Percentiles rank a stretch among this genome's conserved stretches.
Evolutionary conservation across 2,329 filamentous ascomycete species (phyloP).

Genomic region (Colletotrichum sp.): DNA sequence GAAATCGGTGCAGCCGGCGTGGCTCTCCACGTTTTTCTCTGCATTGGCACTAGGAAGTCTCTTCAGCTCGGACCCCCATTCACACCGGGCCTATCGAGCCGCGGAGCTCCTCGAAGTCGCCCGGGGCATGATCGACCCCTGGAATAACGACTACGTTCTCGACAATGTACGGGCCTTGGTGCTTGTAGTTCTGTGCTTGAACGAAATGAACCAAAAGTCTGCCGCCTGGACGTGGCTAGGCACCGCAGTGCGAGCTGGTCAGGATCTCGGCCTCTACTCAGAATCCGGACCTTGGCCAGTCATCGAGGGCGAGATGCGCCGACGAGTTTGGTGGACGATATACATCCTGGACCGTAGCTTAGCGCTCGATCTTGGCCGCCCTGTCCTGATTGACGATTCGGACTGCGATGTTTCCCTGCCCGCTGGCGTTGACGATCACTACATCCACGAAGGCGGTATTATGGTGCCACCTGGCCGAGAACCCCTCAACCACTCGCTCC

Average conservation of each 20-base stretch:
- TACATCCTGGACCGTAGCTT: conserved; percentile 87
- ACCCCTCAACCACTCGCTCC: conserved; percentile 71
- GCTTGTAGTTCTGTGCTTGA: conserved; percentile 78
- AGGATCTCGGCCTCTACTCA: conserved; percentile 82
- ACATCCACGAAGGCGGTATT: conserved; percentile 65
- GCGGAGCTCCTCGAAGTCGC: conserved; percentile 75
- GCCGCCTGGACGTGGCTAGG: conserved; percentile 88
- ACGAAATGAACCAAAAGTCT: conserved; percentile 86
- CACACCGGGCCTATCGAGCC: conserved; percentile 57
- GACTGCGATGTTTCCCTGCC: conserved; percentile 89
- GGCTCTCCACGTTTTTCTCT: conserved; percentile 81
- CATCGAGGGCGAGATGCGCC: conserved; percentile 84
- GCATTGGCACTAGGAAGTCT: conserved; percentile 84
- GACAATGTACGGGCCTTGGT: conserved; percentile 77
- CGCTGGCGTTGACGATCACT: conserved; percentile 80
- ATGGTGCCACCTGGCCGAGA: conserved; percentile 55
- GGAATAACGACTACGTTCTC: conserved; percentile 78
- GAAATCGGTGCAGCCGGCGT: conserved; percentile 67
- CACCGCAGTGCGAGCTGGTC: conserved; percentile 77
- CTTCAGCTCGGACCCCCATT: conserved; percentile 65
- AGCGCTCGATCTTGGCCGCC: conserved; percentile 80
- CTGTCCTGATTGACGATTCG: conserved; percentile 82
- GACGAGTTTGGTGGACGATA: conserved; percentile 91
- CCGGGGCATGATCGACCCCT: conserved; percentile 75
- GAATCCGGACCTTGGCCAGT: conserved; percentile 76